A percentile compares a stretch with the other conserved stretches of the same genome.
Conservation (phyloP, 495 filamentous ascomycete species). For the Cladorrhinum samala region DNA sequence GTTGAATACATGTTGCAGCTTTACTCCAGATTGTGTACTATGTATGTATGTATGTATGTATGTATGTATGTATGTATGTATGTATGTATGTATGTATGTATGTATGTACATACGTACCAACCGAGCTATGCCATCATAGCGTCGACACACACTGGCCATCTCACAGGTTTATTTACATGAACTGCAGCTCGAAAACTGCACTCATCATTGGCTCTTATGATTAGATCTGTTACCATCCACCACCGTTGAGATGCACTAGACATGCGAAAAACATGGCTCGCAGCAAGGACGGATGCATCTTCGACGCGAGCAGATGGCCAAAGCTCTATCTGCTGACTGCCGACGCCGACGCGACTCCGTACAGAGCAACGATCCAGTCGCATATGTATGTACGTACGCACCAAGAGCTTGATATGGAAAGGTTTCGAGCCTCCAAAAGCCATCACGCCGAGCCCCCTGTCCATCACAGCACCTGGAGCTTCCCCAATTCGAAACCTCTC, state of each 20-base stretch:
- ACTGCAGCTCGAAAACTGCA: constrained; percentile 9
- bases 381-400: no score
- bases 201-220: constrained; percentile 4
- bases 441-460: not conserved
- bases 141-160: no score
- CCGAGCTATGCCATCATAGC: no score
- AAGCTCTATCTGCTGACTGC: constrained; percentile 1
- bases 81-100: no score
- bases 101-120: no score
- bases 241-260: no score
- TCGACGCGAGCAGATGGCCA: not conserved
- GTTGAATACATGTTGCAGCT: constrained; percentile 7
- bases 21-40: constrained; percentile 13
- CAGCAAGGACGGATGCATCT: constrained; percentile 9
- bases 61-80: no score
- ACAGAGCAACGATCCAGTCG: not conserved
- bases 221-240: no score
- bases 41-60: no score
- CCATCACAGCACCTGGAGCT: not conserved
- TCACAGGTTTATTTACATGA: constrained; percentile 4
- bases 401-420: no score
- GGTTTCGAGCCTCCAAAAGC: no score
- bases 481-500: constrained; percentile 4
- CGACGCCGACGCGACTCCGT: not conserved
- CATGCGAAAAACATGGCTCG: no score